These are phyloP conservation scores for Nitzschia palea DNA, from an alignment of 108 stramenopile species.

Conservation along the genomic window DNA sequence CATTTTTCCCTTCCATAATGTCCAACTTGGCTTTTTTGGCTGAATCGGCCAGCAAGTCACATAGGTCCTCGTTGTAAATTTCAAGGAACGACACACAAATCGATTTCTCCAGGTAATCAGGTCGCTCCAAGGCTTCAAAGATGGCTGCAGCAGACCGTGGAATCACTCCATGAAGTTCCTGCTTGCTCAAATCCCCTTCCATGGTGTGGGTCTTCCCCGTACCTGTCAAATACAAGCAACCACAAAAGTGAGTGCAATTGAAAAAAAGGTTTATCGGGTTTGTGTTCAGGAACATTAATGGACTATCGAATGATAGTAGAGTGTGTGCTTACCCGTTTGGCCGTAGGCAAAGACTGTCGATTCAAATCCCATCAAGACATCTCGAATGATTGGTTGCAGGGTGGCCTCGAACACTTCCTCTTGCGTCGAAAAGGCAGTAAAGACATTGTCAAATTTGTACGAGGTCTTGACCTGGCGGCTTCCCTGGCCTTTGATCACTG, in stretches of 20 bases:
- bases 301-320: too few relatives aligned
- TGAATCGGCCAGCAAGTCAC: slow-evolving; percentile 72
- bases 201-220: slow-evolving; percentile 79
- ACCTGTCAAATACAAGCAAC: background rate
- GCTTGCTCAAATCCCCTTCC: slow-evolving; percentile 63
- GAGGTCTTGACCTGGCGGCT: slow-evolving; percentile 46
- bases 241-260: too few relatives aligned
- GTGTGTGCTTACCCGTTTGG: slow-evolving; percentile 30
- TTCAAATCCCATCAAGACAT: slow-evolving; percentile 78
- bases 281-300: too few relatives aligned
- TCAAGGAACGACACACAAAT: slow-evolving; percentile 87
- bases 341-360: slow-evolving; percentile 68
- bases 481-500: slow-evolving; percentile 78
- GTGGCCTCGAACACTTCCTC: slow-evolving; percentile 78
- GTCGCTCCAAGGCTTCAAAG: slow-evolving; percentile 56
- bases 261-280: too few relatives aligned
- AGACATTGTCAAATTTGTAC: slow-evolving; percentile 79
- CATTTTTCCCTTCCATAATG: slow-evolving; percentile 81
- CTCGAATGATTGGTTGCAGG: slow-evolving; percentile 73
- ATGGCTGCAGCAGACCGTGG: slow-evolving; percentile 68
- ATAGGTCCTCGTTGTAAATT: slow-evolving; percentile 94
- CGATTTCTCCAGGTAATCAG: slow-evolving; percentile 46
- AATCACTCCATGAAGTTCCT: slow-evolving; percentile 63
- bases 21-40: slow-evolving; percentile 47
- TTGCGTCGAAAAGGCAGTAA: slow-evolving; percentile 74